Base-by-base conservation (phyloP, 495 filamentous ascomycete species). In the Trichoderma orchidacearum region DNA sequence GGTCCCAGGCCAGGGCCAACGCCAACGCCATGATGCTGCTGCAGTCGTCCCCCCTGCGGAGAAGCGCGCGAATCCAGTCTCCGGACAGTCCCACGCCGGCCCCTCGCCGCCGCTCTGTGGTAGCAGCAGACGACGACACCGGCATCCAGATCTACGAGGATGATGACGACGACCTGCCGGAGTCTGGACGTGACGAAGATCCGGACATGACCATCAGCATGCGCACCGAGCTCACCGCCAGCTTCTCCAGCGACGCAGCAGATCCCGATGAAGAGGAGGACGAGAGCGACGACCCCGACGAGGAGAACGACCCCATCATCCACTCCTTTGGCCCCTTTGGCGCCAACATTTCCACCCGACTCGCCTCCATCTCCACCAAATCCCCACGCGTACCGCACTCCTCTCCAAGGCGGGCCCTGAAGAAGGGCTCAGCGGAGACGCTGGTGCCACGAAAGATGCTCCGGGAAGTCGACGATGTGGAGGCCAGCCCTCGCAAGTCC, bases 221-320 rank as follows among this genome's bases (percentile, higher is more conserved):
- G 62, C 57, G 63, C 54, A 73, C 68, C 13, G 68, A 72, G 23
- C 54, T 68, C 5, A 62, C 64, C 32, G 70, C 73, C 29, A 73
- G 72, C 55, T 77, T 75, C 60, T 78, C 73, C 0, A 85, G 80
- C 62, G 82, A 83, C 36, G 66, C 81, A 3, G 85, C 82, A 64
- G 84, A 85, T 30, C 71, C 77, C 31, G 74, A 78, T 50, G 72
- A 72, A 15, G 74, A 78, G 52, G 72, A 72, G 13, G 77, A 84
- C 28, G 80, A 75, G 7, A 81, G 87, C 45, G 87, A 86, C 36
- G 87, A 95, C 48, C 82, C 83, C 30, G 82, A 95, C 65, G 90
- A 95, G 71, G 90, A 95, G 66, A 96, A 96, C 58, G 90, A 96
- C 58, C 90, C 90, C 2, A 84, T 95, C 56, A 72, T 95, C 7